Base-by-base conservation (phyloP, 495 filamentous ascomycete species). In the Penicillium robsamsonii region DNA sequence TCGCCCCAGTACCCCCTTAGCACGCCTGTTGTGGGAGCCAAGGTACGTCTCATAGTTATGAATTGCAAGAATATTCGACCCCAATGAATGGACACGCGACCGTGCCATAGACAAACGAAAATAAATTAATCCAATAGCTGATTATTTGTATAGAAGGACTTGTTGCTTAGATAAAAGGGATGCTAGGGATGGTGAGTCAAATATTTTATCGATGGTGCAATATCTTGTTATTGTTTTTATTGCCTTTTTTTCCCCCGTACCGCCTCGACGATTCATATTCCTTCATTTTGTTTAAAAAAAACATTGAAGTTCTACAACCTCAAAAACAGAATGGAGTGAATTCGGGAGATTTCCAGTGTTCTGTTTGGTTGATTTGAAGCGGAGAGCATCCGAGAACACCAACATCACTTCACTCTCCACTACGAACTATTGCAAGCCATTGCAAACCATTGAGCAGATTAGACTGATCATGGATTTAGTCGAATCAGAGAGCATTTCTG, bases 401-500 rank as follows among this genome's bases (percentile, higher is more conserved):
- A 45, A 27, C 53, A 40, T 22, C 53, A 46, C 30, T 46, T 29
- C 29, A 47, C 45, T 31, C 18, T 33, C 10, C 30, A 33, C 30
- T 27, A 27, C 25, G 0, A 27, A 33, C 4, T 4, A 17, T 38
- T 17, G n/a, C 13, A 37, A 35, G n/a, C 33, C 13, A 35, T 35
- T 15, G 33, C 13, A 37, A 35, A 37, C 33, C 13, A 35, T 35
- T 15, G 33, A n/a, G 33, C 13, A 37, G 7, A 38, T 38, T 8
- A 15, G 35, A 40, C 35, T 52, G 11, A 35, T 42, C 4, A 77
- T 77, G 75, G 72, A 76, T 55, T 57, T 67, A 67, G 65, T 58
- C 44, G 75, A 77, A 53, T 72, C 73, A 20, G 75, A 70, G 57
- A 72, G 59, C 56, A 58, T 59, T 20, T 75, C 71, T 18, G 72